A percentile compares a stretch with the other conserved stretches of the same genome.
Conservation (phyloP, 441 rosid species). For the Flueggea neowawraea region DNA sequence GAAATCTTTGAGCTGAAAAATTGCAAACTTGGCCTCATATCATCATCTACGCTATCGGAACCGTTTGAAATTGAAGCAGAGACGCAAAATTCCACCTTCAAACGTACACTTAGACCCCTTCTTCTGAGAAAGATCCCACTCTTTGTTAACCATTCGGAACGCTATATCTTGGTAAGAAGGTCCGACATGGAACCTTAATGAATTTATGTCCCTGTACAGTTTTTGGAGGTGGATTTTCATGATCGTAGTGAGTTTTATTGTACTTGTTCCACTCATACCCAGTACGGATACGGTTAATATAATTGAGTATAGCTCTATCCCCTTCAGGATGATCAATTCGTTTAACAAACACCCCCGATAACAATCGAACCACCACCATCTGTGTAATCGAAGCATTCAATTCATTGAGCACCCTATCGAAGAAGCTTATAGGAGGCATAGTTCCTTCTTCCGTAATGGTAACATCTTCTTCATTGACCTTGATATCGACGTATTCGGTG, state of each 20-base stretch:
- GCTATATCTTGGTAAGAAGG: conserved; percentile 97
- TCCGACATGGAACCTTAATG: conserved; percentile 84
- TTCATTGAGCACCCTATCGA: too few relatives aligned
- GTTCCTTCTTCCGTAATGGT: too few relatives aligned
- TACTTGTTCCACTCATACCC: conserved; percentile 99
- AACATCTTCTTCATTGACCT: too few relatives aligned
- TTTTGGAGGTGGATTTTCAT: conserved; percentile 96
- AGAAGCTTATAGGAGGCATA: too few relatives aligned
- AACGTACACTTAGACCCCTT: conserved; percentile 91
- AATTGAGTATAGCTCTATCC: conserved; percentile 81
- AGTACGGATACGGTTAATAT: conserved; percentile 95
- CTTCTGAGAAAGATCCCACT: conserved; percentile 98
- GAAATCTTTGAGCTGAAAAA: too few relatives aligned
- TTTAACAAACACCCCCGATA: too few relatives aligned
- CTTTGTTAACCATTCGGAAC: conserved; percentile 83
- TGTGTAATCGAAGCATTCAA: too few relatives aligned
- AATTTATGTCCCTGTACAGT: conserved; percentile 92
- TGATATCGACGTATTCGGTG: too few relatives aligned
- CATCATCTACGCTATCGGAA: conserved; percentile 76
- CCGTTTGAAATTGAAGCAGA: conserved; percentile 89
- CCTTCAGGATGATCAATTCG: conserved; percentile 84
- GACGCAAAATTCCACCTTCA: conserved; percentile 85
- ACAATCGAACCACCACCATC: too few relatives aligned
- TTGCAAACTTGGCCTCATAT: too few relatives aligned
- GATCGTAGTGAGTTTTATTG: conserved; percentile 92